phyloP scores from a whole-genome alignment of 257 asterid species.

The Capsicum rhomboideum region DNA sequence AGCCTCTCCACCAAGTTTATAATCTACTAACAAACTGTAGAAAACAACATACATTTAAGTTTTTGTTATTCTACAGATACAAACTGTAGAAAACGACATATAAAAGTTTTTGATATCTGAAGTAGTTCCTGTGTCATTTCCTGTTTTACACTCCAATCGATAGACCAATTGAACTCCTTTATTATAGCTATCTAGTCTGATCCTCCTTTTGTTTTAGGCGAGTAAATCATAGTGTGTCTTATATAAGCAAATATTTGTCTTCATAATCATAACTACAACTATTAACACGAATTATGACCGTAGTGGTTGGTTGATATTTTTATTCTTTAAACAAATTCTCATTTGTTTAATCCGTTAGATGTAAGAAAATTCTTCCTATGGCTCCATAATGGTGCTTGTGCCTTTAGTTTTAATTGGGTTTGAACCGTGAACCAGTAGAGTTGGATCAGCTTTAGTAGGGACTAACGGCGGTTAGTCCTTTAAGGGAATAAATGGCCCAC shows the following conservation, averaged over 20 bases:
- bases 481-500: neutral
- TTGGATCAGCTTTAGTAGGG: neutral
- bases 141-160: neutral
- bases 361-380: neutral
- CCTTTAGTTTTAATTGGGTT: neutral
- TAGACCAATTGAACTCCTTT: neutral
- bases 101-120: neutral
- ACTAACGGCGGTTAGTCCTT: neutral
- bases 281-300: neutral
- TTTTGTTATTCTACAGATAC: neutral
- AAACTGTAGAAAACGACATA: neutral
- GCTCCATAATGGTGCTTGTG: neutral
- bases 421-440: neutral
- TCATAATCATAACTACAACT: neutral
- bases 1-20: neutral
- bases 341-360: neutral
- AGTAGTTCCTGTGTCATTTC: neutral
- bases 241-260: neutral
- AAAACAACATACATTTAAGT: neutral
- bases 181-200: neutral
- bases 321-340: neutral
- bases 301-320: neutral
- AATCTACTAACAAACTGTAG: neutral
- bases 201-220: neutral
- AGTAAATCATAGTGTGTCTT: neutral